Base-by-base conservation (phyloP, 2,329 filamentous ascomycete genomes). In the Pseudogymnoascus sp. region DNA sequence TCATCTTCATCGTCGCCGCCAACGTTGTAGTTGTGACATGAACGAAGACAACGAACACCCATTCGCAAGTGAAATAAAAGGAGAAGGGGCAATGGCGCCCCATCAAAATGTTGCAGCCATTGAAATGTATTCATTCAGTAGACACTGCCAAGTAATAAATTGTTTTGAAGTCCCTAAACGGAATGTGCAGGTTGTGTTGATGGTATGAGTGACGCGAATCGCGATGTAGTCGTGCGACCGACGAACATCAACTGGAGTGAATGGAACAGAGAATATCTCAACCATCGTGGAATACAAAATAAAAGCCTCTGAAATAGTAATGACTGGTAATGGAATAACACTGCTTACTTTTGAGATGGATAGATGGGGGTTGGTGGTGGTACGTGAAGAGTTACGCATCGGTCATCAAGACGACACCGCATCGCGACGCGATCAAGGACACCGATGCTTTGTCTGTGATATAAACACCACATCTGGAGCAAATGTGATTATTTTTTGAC, bases 191-290 rank as follows among this genome's bases (percentile, higher is more conserved):
- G 33, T 33, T 20, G 1, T 20, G 47, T 20, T 20, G 28, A 35
- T 53, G 47, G 47, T 53, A 53, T 53, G 47, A 53, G 47, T 53
- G 47, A 53, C 47, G 47, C 47, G 47, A 33, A 18, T 33, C 28
- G 9, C 11, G 47, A 53, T 53, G 47, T 53, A 53, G 47, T 53
- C 11, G 28, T 53, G 47, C 47, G 47, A 53, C 47, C 47, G 28
- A 53, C 18, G 47, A 53, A 35, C 47, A 20, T 33, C 47, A 53
- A 33, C 25, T 53, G 47, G 11, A 20, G 47, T 53, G 28, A 53
- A 53, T 53, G 28, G 15, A 20, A 20, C 11, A 20, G 47, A 53
- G 33, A 15, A 53, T 12, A 28, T 20, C 47, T 33, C 5, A 18
- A 14, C 9, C 15, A 3, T 53, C 47, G 4, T 35, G 1, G 28